These are phyloP conservation scores for Cubamyces sp. DNA, from an alignment of 768 basidiomycete genomes.

Conservation along the genomic window DNA sequence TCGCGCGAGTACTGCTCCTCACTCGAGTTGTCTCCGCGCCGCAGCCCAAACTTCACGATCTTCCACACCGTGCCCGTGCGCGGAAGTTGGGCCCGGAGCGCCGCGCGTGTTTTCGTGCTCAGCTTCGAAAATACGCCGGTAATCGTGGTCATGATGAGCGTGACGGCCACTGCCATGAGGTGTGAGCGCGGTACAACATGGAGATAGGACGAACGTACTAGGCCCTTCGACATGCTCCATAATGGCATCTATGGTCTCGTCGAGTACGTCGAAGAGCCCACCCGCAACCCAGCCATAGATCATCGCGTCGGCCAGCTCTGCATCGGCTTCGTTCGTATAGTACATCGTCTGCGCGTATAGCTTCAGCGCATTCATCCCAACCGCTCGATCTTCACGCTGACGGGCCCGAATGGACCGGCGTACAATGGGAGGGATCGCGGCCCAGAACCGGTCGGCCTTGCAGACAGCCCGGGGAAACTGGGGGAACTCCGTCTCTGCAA, in stretches of 20 bases:
- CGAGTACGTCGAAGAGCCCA: conserved; percentile 1
- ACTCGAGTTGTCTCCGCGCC: background rate
- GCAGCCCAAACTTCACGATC: background rate
- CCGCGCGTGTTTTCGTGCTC: background rate
- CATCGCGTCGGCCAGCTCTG: background rate
- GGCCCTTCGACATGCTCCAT: background rate
- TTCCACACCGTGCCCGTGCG: background rate
- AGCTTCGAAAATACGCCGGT: background rate
- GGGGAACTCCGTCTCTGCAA: background rate
- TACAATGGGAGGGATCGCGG: background rate
- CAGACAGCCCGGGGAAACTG: background rate
- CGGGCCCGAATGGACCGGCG: background rate
- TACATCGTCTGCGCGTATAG: background rate
- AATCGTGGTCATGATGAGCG: background rate
- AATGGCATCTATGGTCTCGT: background rate
- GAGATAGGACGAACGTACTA: background rate
- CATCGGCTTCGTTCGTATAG: background rate
- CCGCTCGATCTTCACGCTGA: background rate
- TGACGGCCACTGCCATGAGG: background rate
- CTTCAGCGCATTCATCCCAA: background rate
- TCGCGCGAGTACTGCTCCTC: background rate
- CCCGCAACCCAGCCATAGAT: background rate
- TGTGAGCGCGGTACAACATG: background rate
- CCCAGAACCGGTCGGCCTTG: background rate
- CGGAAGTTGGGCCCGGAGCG: conserved; percentile 1